phyloP scores from a whole-genome alignment of 2,329 filamentous ascomycete genomes.

The Fusarium algeriense region DNA sequence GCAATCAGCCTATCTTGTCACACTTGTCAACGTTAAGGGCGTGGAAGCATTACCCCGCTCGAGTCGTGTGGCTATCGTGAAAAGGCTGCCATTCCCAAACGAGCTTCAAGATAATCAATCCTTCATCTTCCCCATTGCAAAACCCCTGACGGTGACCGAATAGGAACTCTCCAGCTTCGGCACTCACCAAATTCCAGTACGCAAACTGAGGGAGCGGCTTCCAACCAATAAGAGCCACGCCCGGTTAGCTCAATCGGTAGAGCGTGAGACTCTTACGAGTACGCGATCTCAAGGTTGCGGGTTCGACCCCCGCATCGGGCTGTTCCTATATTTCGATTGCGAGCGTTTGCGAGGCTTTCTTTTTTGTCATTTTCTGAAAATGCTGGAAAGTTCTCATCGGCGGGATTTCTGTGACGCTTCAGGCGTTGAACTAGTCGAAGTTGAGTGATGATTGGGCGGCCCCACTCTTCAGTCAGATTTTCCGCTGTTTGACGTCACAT shows the following conservation, averaged over 20 bases:
- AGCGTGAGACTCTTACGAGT: constrained; percentile 74
- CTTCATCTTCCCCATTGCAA: not conserved
- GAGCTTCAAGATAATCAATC: not conserved
- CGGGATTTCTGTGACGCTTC: not conserved
- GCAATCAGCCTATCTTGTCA: not conserved
- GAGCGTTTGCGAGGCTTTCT: constrained; percentile 23
- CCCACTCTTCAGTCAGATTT: constrained; percentile 27
- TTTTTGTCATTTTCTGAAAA: constrained; percentile 2
- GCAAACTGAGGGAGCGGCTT: not conserved
- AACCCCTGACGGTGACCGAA: not conserved
- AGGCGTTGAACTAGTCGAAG: not conserved
- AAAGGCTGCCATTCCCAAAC: not conserved
- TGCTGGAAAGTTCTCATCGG: not conserved
- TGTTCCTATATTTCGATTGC: constrained; percentile 42
- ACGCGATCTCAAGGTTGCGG: constrained; percentile 66
- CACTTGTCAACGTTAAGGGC: constrained; percentile 19
- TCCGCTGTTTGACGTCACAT: constrained; percentile 24
- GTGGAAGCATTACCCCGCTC: not conserved
- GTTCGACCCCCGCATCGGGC: constrained; percentile 63
- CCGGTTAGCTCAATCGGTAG: constrained; percentile 60
- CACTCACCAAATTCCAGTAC: not conserved
- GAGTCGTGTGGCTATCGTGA: not conserved
- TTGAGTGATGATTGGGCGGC: constrained; percentile 4
- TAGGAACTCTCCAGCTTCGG: too few relatives aligned
- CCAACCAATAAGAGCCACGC: constrained; percentile 47